A percentile compares a stretch with the other conserved stretches of the same genome.
Evolutionary conservation across 441 rosid species (phyloP).

Genomic region (Metrosideros polymorpha): DNA sequence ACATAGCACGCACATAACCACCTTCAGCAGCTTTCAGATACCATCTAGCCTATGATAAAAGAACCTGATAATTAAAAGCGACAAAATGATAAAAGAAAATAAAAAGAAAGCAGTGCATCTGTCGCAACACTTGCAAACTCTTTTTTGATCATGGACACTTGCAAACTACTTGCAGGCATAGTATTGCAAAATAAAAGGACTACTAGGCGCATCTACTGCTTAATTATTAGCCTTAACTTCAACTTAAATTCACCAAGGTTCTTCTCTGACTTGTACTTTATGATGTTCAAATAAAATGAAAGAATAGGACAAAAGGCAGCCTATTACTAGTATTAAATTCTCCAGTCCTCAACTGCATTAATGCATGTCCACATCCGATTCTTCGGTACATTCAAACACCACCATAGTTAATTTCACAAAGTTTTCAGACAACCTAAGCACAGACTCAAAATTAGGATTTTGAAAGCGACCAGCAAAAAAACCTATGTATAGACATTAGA

Average conservation of each 20-base stretch:
- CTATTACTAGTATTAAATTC: background rate
- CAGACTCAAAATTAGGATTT: background rate
- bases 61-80: background rate
- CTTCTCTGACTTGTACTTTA: background rate
- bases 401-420: background rate
- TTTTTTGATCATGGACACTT: background rate
- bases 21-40: constrained; percentile 77
- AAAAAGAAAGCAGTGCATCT: background rate
- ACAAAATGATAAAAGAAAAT: background rate
- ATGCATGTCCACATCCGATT: background rate
- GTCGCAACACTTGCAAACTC: background rate
- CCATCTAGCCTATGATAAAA: constrained; percentile 54
- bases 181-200: background rate
- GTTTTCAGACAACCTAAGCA: background rate
- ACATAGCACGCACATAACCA: constrained; percentile 84
- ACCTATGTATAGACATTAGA: background rate
- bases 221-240: background rate
- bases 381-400: background rate
- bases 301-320: background rate
- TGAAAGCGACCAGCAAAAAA: background rate
- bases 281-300: background rate
- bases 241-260: background rate
- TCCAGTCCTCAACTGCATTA: background rate
- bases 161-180: background rate
- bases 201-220: background rate